Evolutionary conservation across 768 basidiomycete species (phyloP).

Genomic region (Gyrodon lividus): DNA sequence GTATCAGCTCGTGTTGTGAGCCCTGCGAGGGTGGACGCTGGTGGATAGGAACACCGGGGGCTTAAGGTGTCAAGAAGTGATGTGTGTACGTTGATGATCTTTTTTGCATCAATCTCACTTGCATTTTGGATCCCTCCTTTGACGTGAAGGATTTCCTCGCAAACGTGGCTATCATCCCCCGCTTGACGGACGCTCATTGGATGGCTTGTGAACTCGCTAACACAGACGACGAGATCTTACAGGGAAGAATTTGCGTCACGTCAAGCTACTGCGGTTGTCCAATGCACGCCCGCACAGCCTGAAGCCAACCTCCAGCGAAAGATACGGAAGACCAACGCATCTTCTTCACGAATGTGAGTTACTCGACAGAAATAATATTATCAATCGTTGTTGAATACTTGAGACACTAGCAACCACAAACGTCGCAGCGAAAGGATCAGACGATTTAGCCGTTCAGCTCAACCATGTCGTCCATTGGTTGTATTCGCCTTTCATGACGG

Average conservation of each 20-base stretch:
- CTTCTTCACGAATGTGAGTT: background rate
- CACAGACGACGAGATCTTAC: too few species aligned
- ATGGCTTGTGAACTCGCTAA: too few species aligned
- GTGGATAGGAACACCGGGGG: background rate
- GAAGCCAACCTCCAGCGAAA: background rate
- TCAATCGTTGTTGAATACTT: background rate
- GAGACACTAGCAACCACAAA: background rate
- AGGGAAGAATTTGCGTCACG: too few species aligned
- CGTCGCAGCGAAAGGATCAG: background rate
- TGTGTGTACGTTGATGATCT: conserved; percentile 9
- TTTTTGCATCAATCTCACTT: conserved; percentile 10
- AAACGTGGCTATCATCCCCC: background rate
- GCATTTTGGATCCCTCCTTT: background rate
- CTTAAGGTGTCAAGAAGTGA: background rate
- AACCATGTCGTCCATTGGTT: conserved; percentile 53
- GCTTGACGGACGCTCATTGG: background rate
- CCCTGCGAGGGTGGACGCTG: conserved; percentile 6
- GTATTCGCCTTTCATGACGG: conserved; percentile 42
- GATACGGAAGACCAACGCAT: background rate
- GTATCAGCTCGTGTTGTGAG: background rate
- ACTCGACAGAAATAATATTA: background rate
- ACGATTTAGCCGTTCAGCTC: conserved; percentile 27
- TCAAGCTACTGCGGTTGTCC: too few species aligned
- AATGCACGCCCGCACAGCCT: background rate
- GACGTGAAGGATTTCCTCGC: background rate